Evolutionary conservation across 495 filamentous ascomycete species (phyloP).

Genomic region (Penicillium antarcticum): DNA sequence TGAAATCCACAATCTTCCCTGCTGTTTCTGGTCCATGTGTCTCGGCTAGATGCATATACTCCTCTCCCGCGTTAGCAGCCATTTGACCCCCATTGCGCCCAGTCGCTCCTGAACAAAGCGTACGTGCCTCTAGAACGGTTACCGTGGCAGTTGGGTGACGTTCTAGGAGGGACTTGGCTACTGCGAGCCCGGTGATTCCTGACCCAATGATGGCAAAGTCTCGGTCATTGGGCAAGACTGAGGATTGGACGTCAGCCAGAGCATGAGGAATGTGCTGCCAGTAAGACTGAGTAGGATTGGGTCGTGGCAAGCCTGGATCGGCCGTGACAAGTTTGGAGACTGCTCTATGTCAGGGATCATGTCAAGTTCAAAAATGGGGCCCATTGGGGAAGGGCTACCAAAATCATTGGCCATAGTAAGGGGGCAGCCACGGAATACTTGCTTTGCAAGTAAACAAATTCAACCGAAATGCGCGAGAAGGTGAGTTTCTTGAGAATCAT

Average conservation of each 20-base stretch:
- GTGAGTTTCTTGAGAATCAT: no score
- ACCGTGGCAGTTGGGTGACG: constrained; percentile 19
- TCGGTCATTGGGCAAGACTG: constrained; percentile 39
- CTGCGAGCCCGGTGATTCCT: constrained; percentile 63
- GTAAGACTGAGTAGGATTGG: constrained; percentile 62
- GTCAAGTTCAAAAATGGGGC: background rate
- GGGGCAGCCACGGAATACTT: no score
- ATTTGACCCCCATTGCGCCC: constrained; percentile 52
- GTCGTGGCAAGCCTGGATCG: constrained; percentile 43
- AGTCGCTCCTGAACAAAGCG: constrained; percentile 79
- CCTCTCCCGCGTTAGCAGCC: constrained; percentile 33
- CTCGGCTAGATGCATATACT: constrained; percentile 24
- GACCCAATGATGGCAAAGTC: constrained; percentile 67
- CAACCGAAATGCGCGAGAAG: no score
- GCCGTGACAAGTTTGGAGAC: constrained; percentile 20
- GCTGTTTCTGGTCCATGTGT: constrained; percentile 23
- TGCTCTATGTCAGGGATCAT: background rate
- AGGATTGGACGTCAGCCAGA: constrained; percentile 51
- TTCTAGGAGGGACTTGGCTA: constrained; percentile 56
- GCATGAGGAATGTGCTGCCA: constrained; percentile 65
- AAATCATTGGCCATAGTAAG: constrained; percentile 1
- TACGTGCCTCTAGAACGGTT: constrained; percentile 63
- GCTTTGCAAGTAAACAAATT: no score
- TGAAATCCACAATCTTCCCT: constrained; percentile 28
- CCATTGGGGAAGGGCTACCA: background rate